Conservation (phyloP, 768 basidiomycete genomes). For the Daedaleopsis nitida region DNA sequence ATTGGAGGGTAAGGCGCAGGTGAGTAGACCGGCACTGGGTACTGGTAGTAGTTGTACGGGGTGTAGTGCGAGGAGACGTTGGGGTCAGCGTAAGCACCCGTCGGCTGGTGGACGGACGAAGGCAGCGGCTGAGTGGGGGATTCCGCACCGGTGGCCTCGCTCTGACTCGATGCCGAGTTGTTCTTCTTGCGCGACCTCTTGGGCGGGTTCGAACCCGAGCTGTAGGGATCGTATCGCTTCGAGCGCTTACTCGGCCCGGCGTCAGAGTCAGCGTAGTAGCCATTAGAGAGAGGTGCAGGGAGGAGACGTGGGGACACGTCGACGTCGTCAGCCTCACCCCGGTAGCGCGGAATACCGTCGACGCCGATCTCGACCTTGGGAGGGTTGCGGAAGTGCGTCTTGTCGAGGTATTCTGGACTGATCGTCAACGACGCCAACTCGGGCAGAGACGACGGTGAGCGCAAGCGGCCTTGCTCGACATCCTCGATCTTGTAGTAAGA, state of each 20-base stretch:
- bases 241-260: constrained; percentile 28
- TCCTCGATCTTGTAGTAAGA: constrained; percentile 95
- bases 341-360: constrained; percentile 81
- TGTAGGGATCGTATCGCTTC: constrained; percentile 38
- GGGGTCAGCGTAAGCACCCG: constrained; percentile 15
- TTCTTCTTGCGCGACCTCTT: constrained; percentile 31
- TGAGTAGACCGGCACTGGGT: constrained; percentile 16
- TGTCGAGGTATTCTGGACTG: constrained; percentile 84
- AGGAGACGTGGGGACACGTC: constrained; percentile 35
- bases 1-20: constrained; percentile 19
- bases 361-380: constrained; percentile 85
- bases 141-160: constrained; percentile 20
- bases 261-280: constrained; percentile 23
- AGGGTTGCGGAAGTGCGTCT: constrained; percentile 88
- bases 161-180: constrained; percentile 19
- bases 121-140: constrained; percentile 12
- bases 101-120: constrained; percentile 16
- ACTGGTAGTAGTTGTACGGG: constrained; percentile 24
- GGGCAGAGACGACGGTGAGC: constrained; percentile 84
- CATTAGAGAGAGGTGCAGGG: constrained; percentile 26
- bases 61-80: constrained; percentile 16
- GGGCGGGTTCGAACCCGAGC: constrained; percentile 9
- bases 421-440: constrained; percentile 88
- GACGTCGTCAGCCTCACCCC: constrained; percentile 77
- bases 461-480: constrained; percentile 84